These are phyloP conservation scores for Mercurialis annua DNA, from an alignment of 345 rosid species.

Conservation along the genomic window DNA sequence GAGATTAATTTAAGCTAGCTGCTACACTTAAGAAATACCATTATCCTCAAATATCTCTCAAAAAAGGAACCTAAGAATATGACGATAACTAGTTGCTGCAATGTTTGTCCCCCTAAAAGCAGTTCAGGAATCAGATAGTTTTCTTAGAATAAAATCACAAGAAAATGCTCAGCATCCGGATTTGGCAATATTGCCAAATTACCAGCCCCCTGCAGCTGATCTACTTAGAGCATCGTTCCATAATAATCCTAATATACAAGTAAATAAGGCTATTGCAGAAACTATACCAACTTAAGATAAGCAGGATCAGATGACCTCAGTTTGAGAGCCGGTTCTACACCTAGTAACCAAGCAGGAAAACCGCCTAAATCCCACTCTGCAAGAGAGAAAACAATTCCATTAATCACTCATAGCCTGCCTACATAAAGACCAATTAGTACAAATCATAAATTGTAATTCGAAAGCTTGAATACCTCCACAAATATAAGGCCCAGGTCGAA, in stretches of 20 bases:
- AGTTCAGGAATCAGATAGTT: not conserved
- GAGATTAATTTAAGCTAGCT: too few relatives aligned
- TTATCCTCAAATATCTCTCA: not conserved
- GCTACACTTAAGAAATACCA: not conserved
- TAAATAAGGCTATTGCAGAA: slow-evolving; percentile 2
- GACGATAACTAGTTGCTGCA: not conserved
- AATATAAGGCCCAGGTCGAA: slow-evolving; percentile 91
- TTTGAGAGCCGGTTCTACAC: slow-evolving; percentile 58
- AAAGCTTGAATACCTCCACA: slow-evolving; percentile 62
- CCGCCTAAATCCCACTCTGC: slow-evolving; percentile 98
- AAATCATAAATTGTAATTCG: not conserved
- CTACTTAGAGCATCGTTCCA: slow-evolving; percentile 6
- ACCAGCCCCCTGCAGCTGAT: not conserved
- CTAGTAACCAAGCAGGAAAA: slow-evolving; percentile 87
- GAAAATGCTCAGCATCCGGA: not conserved
- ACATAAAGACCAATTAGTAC: not conserved
- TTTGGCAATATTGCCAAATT: not conserved
- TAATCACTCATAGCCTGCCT: too few relatives aligned
- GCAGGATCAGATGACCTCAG: slow-evolving; percentile 79
- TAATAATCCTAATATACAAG: not conserved
- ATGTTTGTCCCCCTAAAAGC: not conserved
- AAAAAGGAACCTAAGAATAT: not conserved
- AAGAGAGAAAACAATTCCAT: slow-evolving; percentile 2
- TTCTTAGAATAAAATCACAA: not conserved
- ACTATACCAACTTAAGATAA: slow-evolving; percentile 62